A percentile compares a stretch with the other conserved stretches of the same genome.
phyloP scores from a whole-genome alignment of 176 grass and related monocot genomes.

The Ampelocalamus luodianensis region DNA sequence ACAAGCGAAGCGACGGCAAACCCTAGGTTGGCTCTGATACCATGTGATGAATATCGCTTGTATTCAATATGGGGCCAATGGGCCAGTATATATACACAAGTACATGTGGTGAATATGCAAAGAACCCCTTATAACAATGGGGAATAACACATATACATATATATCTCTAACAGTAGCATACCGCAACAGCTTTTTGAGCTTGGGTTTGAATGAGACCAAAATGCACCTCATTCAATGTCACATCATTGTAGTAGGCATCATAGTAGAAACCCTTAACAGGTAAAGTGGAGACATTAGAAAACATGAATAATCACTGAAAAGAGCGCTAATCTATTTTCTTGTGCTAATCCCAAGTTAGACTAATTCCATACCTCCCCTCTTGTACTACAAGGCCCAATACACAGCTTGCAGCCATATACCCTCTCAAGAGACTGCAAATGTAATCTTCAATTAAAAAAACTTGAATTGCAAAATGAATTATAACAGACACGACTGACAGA shows the following conservation, averaged over 20 bases:
- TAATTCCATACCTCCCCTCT: conserved; percentile 86
- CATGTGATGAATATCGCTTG: too few relatives aligned
- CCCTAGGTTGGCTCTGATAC: too few relatives aligned
- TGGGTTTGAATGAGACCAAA: conserved; percentile 79
- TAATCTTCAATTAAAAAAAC: conserved; percentile 36
- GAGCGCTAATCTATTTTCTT: not conserved
- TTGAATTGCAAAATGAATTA: not conserved
- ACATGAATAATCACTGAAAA: conserved; percentile 5
- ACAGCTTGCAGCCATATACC: conserved; percentile 95
- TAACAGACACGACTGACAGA: not conserved
- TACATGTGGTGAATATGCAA: too few relatives aligned
- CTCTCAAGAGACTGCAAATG: conserved; percentile 76
- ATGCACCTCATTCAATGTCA: conserved; percentile 88
- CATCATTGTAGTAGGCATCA: conserved; percentile 83
- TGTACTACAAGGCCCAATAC: conserved; percentile 98
- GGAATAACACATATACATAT: too few relatives aligned
- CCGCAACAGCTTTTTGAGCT: conserved; percentile 86
- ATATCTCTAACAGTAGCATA: too few relatives aligned
- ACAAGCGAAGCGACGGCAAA: too few relatives aligned
- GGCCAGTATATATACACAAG: too few relatives aligned
- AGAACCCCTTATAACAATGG: too few relatives aligned
- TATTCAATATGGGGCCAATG: too few relatives aligned
- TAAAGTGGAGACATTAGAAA: conserved; percentile 40
- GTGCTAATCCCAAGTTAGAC: not conserved
- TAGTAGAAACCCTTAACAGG: conserved; percentile 90